Base-by-base conservation (phyloP, 495 filamentous ascomycete genomes). In the Xylaria flabelliformis region DNA sequence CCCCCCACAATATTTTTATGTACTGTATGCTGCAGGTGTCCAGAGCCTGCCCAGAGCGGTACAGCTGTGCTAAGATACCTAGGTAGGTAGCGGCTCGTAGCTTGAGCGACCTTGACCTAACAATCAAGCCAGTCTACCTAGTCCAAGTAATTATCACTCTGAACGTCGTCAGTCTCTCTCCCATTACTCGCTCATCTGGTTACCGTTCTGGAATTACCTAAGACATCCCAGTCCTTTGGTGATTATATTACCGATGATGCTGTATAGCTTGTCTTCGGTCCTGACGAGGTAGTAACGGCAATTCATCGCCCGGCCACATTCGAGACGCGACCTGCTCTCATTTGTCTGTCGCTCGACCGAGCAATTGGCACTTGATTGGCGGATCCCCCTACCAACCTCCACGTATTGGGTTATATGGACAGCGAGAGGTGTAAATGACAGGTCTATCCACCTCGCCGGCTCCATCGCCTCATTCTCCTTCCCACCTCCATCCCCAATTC, bases 371-470 rank as follows among this genome's bases (percentile, higher is more conserved):
- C 65, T 29, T 67, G 65, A 67, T 67, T 67, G 65, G 65, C 65
- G 46, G 65, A 41, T 26, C 7, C n/a, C 65, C 65, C 8, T 29
- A 41, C 4, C 32, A 39, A 67, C 64, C 64, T 53, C 17, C 29
- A 70, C 56, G 58, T 53, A 63, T 70, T 63, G 44, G 58, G 58
- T 41, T 41, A 63, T 42, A 6, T 64, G 50, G 65, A 67, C n/a
- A 55, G 65, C 29, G 58, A 36, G 58, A 61, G 58, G 34, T 51
- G 64, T 73, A 73, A 70, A 73, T 73, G 71, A 56, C 71, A n/a
- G 67, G 65, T 39, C 56, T 70, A 73, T 73, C 67, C 71, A 70
- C 64, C 41, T 32, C 62, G 44, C 46, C 42, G 71, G 64, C 71
- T 73, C 71, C 59, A 70, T 70, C 34, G 61, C 64, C 64, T 73